A percentile compares a stretch with the other conserved stretches of the same genome.
Conservation (phyloP, 2,329 filamentous ascomycete genomes). For the Penicillium sp. region DNA sequence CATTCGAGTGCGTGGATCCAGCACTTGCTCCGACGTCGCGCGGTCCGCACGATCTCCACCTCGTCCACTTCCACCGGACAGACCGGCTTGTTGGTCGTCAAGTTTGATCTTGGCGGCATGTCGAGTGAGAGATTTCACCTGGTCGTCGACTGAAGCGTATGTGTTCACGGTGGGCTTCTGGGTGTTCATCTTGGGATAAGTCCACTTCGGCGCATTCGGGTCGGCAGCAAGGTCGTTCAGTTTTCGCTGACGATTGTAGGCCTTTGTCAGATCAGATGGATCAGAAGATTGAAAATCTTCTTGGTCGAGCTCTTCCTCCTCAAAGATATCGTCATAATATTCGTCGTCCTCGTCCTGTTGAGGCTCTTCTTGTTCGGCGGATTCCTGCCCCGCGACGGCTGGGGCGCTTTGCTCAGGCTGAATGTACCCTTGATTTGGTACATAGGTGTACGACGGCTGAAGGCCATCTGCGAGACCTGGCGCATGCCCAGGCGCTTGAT, state of each 20-base stretch:
- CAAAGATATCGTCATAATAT: slow-evolving; percentile 56
- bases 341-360: slow-evolving; percentile 52
- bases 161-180: slow-evolving; percentile 78
- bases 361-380: slow-evolving; percentile 34
- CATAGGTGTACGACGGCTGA: slow-evolving; percentile 43
- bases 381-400: slow-evolving; percentile 28
- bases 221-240: slow-evolving; percentile 51
- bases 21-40: slow-evolving; percentile 87
- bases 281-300: slow-evolving; percentile 54
- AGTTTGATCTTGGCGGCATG: slow-evolving; percentile 83
- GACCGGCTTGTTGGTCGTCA: slow-evolving; percentile 54
- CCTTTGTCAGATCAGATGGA: slow-evolving; percentile 68
- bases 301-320: slow-evolving; percentile 47
- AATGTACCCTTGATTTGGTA: slow-evolving; percentile 46
- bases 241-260: slow-evolving; percentile 77
- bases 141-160: slow-evolving; percentile 73
- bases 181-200: slow-evolving; percentile 65
- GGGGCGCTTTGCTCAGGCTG: slow-evolving; percentile 32
- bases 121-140: slow-evolving; percentile 74
- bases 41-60: slow-evolving; percentile 75
- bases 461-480: slow-evolving; percentile 40
- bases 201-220: slow-evolving; percentile 47
- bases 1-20: slow-evolving; percentile 92
- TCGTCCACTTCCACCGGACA: slow-evolving; percentile 44
- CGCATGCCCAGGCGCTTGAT: slow-evolving; percentile 14